Evolutionary conservation across 306 rosid species (phyloP).

Genomic region (Trichosanthes truncata): DNA sequence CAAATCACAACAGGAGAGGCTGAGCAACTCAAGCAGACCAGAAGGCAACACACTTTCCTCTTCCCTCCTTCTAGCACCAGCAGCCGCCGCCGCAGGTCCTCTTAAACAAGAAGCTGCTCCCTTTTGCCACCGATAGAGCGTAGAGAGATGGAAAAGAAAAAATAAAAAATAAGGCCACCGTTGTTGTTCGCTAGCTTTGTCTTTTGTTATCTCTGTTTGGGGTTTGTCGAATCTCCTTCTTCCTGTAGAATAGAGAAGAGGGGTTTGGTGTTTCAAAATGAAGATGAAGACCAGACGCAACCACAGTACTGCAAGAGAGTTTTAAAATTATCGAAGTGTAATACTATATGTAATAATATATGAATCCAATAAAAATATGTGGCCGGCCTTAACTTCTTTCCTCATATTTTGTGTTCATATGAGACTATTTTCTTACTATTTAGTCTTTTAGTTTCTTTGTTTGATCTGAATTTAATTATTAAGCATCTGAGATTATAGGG

Average conservation of each 20-base stretch:
- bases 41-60: slow-evolving; percentile 13
- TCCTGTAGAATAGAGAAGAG: no score
- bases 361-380: background rate
- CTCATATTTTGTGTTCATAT: background rate
- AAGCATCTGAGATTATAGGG: background rate
- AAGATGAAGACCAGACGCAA: background rate
- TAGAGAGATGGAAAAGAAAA: background rate
- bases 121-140: background rate
- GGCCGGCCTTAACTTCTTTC: background rate
- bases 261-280: background rate
- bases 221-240: no score
- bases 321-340: background rate
- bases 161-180: background rate
- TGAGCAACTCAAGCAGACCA: slow-evolving; percentile 11
- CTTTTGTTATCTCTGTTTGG: background rate
- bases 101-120: background rate
- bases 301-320: background rate
- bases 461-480: no score
- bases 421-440: background rate
- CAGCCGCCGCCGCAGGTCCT: background rate
- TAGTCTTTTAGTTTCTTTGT: no score
- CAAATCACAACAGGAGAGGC: slow-evolving; percentile 10
- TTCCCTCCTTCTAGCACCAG: slow-evolving; percentile 3
- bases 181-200: background rate
- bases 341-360: background rate